Conservation (phyloP, 2,329 filamentous ascomycete species). For the Sporothrix schenckii region DNA sequence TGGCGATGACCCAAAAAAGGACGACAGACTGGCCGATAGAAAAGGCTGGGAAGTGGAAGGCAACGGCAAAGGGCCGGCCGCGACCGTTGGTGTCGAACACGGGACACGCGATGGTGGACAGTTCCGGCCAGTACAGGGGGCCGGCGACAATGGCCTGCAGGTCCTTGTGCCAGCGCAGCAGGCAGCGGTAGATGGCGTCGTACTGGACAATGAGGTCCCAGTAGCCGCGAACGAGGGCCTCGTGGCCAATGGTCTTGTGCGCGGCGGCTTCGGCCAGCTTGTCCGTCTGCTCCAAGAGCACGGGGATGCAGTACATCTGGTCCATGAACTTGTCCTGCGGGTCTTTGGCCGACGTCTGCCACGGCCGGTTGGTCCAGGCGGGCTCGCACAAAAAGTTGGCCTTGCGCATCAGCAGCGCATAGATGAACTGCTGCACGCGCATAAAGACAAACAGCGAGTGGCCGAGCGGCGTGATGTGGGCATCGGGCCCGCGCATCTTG, state of each 20-base stretch:
- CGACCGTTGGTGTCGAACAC: slow-evolving; percentile 7
- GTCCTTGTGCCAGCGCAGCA: slow-evolving; percentile 32
- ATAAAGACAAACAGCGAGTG: slow-evolving; percentile 36
- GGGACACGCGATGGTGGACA: slow-evolving; percentile 31
- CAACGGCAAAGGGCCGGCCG: slow-evolving; percentile 35
- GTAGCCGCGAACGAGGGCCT: slow-evolving; percentile 13
- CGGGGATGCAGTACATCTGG: slow-evolving; percentile 35
- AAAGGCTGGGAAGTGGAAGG: slow-evolving; percentile 38
- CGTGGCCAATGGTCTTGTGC: not conserved
- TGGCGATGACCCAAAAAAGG: slow-evolving; percentile 35
- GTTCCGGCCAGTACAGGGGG: slow-evolving; percentile 36
- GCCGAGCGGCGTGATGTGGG: slow-evolving; percentile 33
- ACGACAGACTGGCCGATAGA: slow-evolving; percentile 35
- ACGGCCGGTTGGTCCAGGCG: slow-evolving; percentile 35
- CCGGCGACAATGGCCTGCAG: slow-evolving; percentile 34
- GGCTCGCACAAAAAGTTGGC: slow-evolving; percentile 34
- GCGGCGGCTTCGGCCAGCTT: slow-evolving; percentile 1
- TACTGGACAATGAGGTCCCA: slow-evolving; percentile 29
- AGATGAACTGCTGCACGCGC: slow-evolving; percentile 37
- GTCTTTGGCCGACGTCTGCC: slow-evolving; percentile 33
- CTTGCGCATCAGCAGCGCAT: slow-evolving; percentile 32
- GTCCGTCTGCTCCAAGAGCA: slow-evolving; percentile 32
- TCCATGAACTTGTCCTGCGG: slow-evolving; percentile 38
- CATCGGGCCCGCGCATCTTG: slow-evolving; percentile 35
- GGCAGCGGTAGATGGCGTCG: slow-evolving; percentile 28